Evolutionary conservation across 2,329 filamentous ascomycete genomes (phyloP), one percentile per base, ranked within the genome.

Genomic region (Sclerotinia subarctica): DNA sequence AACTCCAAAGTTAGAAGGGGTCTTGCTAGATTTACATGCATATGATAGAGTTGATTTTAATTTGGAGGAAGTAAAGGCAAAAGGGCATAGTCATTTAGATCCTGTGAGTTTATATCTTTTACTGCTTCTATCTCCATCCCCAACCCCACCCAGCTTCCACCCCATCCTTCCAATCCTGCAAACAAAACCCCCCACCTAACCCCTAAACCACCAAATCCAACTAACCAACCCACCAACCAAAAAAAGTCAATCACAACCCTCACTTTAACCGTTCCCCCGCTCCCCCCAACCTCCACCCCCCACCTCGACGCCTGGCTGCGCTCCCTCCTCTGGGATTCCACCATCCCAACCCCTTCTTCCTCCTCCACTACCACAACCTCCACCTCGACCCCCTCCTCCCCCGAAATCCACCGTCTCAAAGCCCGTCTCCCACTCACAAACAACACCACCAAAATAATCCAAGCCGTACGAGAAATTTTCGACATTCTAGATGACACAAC

Each of bases 391-490:
- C 10, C 35, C 35, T 10, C 35, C 7, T 35, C 35, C 26, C 69
- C 96, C 71, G 93, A 97, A 74, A 89, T 98, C 29, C 94, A 99
- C 76, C 87, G 95, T 17, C 82, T 93, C 47, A 99, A 99, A 78
- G 94, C 93, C 0, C 87, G 92, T 3, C 78, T 98, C 8, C 81
- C 86, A 0, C 81, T 94, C 24, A 76, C 80, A 0, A 81, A 94
- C 26, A 75, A 80, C 1, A 81, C 82, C 0, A 81, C 88, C 54
- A 35, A 92, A 77, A 87, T 98, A 71, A 83, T 98, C 10, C 95
- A 99, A 78, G 95, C 94, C 2, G 95, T 99, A 0, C 83, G 94
- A 65, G 94, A 97, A 74, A 86, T 98, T 21, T 99, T 98, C 78
- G 95, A 99, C 75, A 90, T 98, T 32, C 86, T 92, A 32, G 93